Percentiles rank a stretch among this genome's conserved stretches.
phyloP scores from a whole-genome alignment of 495 filamentous ascomycete genomes.

The Hyaloscypha finlandica region DNA sequence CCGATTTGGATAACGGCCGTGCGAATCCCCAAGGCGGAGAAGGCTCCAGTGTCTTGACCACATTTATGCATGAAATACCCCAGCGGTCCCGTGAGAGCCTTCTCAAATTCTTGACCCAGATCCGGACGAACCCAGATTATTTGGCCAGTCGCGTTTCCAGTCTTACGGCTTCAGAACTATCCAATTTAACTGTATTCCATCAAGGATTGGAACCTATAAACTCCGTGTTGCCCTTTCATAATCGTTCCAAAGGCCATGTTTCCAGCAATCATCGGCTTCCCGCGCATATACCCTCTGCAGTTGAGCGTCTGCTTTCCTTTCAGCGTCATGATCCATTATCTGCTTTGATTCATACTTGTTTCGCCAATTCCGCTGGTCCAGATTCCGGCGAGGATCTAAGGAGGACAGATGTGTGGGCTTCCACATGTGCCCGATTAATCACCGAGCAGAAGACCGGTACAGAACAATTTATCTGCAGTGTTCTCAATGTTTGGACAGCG shows the following conservation, averaged over 20 bases:
- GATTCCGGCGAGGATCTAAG: constrained; percentile 74
- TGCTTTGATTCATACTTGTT: constrained; percentile 82
- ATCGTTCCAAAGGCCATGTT: constrained; percentile 57
- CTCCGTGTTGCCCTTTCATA: constrained; percentile 75
- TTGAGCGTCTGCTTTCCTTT: constrained; percentile 75
- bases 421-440: constrained; percentile 79
- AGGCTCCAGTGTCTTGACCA: constrained; percentile 53
- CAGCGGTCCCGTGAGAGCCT: constrained; percentile 72
- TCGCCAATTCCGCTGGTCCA: constrained; percentile 78
- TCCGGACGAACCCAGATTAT: constrained; percentile 85
- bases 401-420: constrained; percentile 83
- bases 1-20: constrained; percentile 60
- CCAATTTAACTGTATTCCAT: constrained; percentile 71
- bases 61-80: constrained; percentile 82
- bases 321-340: constrained; percentile 87
- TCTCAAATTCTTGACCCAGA: constrained; percentile 74
- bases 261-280: constrained; percentile 44
- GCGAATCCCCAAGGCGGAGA: constrained; percentile 40
- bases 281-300: constrained; percentile 57
- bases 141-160: constrained; percentile 75
- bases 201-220: constrained; percentile 76
- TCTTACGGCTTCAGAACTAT: constrained; percentile 72
- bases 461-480: constrained; percentile 60
- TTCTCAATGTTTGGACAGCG: constrained; percentile 82
- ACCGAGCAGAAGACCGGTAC: constrained; percentile 54